Evolutionary conservation across 441 rosid species (phyloP).

Genomic region (Gossypium lobatum): DNA sequence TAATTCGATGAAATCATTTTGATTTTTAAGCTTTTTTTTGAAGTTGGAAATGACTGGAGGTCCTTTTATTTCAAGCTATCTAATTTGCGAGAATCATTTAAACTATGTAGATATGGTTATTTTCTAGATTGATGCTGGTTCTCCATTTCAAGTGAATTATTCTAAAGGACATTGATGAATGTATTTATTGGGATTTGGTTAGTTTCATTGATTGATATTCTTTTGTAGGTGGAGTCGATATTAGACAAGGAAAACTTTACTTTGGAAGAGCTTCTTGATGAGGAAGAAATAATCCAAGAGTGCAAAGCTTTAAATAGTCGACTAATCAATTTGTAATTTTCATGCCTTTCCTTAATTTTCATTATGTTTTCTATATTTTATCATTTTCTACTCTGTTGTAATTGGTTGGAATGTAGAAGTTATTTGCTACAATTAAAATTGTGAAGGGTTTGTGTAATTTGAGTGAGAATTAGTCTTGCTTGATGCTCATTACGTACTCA

Average conservation of each 20-base stretch:
- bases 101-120: neutral
- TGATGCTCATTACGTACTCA: constrained; percentile 8
- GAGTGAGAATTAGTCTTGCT: neutral
- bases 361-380: neutral
- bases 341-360: neutral
- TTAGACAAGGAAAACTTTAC: constrained; percentile 85
- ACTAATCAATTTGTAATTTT: constrained; percentile 73
- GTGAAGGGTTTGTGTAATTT: neutral
- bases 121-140: neutral
- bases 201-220: neutral
- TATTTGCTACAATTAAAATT: neutral
- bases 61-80: neutral
- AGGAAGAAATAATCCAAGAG: constrained; percentile 97
- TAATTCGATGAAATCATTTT: neutral
- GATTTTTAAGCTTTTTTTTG: neutral
- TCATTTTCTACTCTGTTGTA: neutral
- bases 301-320: constrained; percentile 92
- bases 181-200: neutral
- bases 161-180: neutral
- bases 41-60: neutral
- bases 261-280: constrained; percentile 91
- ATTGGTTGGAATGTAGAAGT: neutral
- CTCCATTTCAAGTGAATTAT: neutral
- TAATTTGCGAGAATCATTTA: neutral
- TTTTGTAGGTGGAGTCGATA: constrained; percentile 70